phyloP scores from a whole-genome alignment of 2,329 filamentous ascomycete genomes.

The Myriosclerotinia curreyana region DNA sequence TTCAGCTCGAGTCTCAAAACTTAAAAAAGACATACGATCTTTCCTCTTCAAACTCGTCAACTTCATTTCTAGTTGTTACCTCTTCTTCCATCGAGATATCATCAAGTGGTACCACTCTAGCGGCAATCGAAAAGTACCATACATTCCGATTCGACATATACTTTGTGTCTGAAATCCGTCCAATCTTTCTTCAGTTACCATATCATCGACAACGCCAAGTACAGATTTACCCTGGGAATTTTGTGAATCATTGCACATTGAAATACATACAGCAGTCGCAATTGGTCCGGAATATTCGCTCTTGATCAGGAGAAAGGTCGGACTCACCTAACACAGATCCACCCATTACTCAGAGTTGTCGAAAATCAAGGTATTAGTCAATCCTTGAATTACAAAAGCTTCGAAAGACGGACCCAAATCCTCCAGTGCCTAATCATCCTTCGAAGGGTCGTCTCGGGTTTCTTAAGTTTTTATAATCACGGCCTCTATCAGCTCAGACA shows the following conservation, averaged over 20 bases:
- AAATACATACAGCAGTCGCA: neutral
- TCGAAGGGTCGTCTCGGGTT: conserved; percentile 11
- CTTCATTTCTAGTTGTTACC: neutral
- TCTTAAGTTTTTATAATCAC: neutral
- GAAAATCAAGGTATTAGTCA: neutral
- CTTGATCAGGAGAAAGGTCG: conserved; percentile 5
- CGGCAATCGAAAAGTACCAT: neutral
- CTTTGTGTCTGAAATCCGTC: conserved; percentile 18
- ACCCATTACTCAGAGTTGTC: neutral
- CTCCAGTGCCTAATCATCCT: conserved; percentile 18
- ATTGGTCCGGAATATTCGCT: conserved; percentile 6
- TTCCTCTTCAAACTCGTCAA: conserved; percentile 7
- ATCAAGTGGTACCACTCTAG: conserved; percentile 2
- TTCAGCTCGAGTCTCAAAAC: conserved; percentile 4
- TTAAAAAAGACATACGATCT: neutral
- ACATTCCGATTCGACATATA: conserved; percentile 7
- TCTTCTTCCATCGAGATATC: neutral
- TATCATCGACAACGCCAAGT: conserved; percentile 14
- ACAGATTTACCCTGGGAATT: neutral
- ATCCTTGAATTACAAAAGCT: neutral
- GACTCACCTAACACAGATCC: neutral
- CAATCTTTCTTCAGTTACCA: conserved; percentile 4
- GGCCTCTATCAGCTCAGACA: conserved; percentile 9
- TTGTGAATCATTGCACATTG: conserved; percentile 18
- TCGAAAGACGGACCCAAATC: conserved; percentile 1